Evolutionary conservation across 2,329 filamentous ascomycete genomes (phyloP).

Genomic region (Rhytidhysteron rufulum): DNA sequence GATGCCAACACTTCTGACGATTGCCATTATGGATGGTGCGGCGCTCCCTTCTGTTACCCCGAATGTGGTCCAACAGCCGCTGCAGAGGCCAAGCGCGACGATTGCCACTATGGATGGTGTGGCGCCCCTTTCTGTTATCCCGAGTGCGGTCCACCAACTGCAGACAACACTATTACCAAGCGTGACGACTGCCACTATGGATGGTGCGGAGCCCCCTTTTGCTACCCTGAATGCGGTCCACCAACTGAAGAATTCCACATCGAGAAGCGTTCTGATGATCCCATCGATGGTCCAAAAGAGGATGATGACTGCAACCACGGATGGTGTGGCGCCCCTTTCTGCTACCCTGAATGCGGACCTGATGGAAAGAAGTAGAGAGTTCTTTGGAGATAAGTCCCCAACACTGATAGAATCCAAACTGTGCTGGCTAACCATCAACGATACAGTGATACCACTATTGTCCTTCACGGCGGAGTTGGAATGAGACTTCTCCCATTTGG

Average conservation of each 20-base stretch:
- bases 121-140: slow-evolving; percentile 1
- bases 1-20: too few species aligned
- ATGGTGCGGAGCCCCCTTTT: slow-evolving; percentile 1
- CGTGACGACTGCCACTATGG: slow-evolving; percentile 1
- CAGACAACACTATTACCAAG: too few species aligned
- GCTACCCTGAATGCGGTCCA: not conserved
- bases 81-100: too few species aligned
- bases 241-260: not conserved
- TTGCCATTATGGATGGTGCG: slow-evolving; percentile 1
- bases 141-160: slow-evolving; percentile 1
- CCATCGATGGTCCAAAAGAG: not conserved
- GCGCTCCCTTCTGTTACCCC: slow-evolving; percentile 1
- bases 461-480: too few species aligned
- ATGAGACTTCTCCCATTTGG: too few species aligned
- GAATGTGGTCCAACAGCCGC: slow-evolving; percentile 1
- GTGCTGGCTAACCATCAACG: too few species aligned
- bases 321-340: slow-evolving; percentile 1
- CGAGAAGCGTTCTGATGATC: not conserved
- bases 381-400: too few species aligned
- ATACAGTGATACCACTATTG: too few species aligned
- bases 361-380: not conserved
- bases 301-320: not conserved
- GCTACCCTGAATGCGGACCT: not conserved
- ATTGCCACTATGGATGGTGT: slow-evolving; percentile 1
- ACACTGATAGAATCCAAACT: too few species aligned